A percentile compares a stretch with the other conserved stretches of the same genome.
Conservation (phyloP, 139 green algal genomes). For the Chlorella vulgaris region DNA sequence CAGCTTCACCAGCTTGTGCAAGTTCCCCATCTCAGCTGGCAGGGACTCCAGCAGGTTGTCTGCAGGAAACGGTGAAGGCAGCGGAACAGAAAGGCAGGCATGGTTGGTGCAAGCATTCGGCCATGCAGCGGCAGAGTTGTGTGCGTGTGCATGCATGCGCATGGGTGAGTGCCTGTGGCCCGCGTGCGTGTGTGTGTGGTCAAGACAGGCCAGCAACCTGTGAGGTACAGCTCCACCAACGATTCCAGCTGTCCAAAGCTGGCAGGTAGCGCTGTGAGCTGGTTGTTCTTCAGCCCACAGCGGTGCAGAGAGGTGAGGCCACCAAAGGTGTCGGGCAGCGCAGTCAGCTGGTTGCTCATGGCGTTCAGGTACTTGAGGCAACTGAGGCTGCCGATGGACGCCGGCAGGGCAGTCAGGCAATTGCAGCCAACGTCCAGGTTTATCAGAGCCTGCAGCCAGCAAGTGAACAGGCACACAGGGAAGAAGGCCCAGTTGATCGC, state of each 20-base stretch:
- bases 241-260: conserved; percentile 29
- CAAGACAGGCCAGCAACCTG: neutral
- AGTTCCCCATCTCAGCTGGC: conserved; percentile 51
- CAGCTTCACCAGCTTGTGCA: conserved; percentile 47
- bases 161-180: neutral
- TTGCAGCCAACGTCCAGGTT: conserved; percentile 53
- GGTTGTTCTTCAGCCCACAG: conserved; percentile 65
- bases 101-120: neutral
- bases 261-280: conserved; percentile 25
- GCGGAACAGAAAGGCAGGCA: too few relatives aligned
- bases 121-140: too few relatives aligned
- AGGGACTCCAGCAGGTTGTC: conserved; percentile 76
- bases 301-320: conserved; percentile 39
- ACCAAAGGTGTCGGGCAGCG: conserved; percentile 52
- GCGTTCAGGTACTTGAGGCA: conserved; percentile 27
- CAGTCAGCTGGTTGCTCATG: conserved; percentile 52
- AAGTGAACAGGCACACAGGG: neutral
- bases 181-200: neutral
- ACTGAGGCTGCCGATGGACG: neutral
- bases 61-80: conserved; percentile 29
- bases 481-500: neutral
- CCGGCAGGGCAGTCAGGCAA: conserved; percentile 61
- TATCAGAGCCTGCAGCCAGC: neutral
- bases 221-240: conserved; percentile 63
- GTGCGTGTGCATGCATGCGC: too few relatives aligned